Evolutionary conservation across 2,329 filamentous ascomycete species (phyloP).

Genomic region (Beauveria caledonica): DNA sequence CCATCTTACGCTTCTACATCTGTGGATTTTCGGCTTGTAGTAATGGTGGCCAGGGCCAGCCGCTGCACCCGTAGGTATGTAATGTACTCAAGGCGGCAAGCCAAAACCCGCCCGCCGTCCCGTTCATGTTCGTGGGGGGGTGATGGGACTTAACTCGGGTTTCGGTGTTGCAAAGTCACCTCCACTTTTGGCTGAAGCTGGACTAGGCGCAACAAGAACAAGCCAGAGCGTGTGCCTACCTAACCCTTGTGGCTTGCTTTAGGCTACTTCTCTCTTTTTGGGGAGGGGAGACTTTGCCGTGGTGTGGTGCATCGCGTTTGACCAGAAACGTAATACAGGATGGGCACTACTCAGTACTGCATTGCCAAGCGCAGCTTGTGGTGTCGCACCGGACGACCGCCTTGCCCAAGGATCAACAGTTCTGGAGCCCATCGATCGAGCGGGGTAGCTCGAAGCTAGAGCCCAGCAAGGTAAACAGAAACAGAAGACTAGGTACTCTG

Average conservation of each 20-base stretch:
- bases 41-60: no score
- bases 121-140: neutral
- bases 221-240: neutral
- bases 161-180: slow-evolving; percentile 15
- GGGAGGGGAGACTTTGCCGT: no score
- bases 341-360: neutral
- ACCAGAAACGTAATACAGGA: neutral
- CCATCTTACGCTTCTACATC: no score
- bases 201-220: neutral
- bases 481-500: neutral
- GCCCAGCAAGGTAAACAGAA: neutral
- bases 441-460: slow-evolving; percentile 7
- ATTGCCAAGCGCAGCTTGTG: neutral
- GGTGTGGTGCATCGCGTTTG: no score
- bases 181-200: slow-evolving; percentile 17
- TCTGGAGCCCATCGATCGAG: slow-evolving; percentile 10
- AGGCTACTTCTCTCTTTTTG: no score
- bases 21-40: no score
- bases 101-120: no score
- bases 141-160: slow-evolving; percentile 14
- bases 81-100: no score
- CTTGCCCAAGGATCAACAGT: neutral
- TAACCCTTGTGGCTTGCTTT: slow-evolving; percentile 6
- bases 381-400: neutral
- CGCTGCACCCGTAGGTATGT: no score